These are phyloP conservation scores for Podospora pseudocomata DNA, from an alignment of 495 filamentous ascomycete genomes.

Conservation along the genomic window DNA sequence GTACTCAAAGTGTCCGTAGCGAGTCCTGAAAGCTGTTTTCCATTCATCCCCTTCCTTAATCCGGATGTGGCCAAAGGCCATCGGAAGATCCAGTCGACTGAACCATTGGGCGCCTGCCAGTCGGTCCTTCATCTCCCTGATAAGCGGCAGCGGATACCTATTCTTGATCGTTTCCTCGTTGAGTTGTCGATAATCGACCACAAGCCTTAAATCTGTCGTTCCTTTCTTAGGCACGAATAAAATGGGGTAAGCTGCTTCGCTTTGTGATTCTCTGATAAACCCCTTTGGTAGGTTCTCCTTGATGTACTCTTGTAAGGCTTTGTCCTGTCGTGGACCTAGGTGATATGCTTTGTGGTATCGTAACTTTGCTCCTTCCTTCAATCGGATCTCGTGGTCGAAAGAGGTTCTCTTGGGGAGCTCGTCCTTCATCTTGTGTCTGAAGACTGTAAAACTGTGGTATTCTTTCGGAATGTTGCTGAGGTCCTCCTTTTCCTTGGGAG, in stretches of 20 bases:
- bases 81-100: slow-evolving; percentile 41
- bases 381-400: too few relatives aligned
- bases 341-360: too few relatives aligned
- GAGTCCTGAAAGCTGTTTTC: slow-evolving; percentile 31
- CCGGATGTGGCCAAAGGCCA: slow-evolving; percentile 21
- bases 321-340: too few relatives aligned
- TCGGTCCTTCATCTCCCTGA: slow-evolving; percentile 39
- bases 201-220: slow-evolving; percentile 36
- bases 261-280: slow-evolving; percentile 7
- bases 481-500: too few relatives aligned
- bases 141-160: slow-evolving; percentile 43
- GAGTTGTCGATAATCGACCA: slow-evolving; percentile 43
- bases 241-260: slow-evolving; percentile 29
- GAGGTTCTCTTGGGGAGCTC: too few relatives aligned
- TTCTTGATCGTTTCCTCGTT: slow-evolving; percentile 46
- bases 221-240: slow-evolving; percentile 37
- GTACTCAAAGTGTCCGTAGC: slow-evolving; percentile 34
- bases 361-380: too few relatives aligned
- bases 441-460: too few relatives aligned
- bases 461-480: too few relatives aligned
- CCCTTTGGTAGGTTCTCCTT: slow-evolving; percentile 13
- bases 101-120: slow-evolving; percentile 35
- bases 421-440: too few relatives aligned
- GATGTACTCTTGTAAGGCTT: neutral
- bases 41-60: slow-evolving; percentile 30